Conservation (phyloP, 495 filamentous ascomycete species). For the Xylaria curta region DNA sequence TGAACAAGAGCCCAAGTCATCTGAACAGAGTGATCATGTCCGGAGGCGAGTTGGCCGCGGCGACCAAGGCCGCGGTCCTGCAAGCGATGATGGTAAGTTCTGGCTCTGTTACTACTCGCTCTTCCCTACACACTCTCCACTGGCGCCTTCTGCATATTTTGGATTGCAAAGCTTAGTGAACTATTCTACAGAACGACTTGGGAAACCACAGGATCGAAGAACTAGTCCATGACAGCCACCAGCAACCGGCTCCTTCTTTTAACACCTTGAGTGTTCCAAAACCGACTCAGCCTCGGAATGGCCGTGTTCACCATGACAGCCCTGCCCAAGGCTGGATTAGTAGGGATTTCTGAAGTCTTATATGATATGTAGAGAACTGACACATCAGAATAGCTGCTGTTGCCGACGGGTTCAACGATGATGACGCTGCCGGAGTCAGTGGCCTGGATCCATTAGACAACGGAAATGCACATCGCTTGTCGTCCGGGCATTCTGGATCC, state of each 20-base stretch:
- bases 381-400: constrained; percentile 28
- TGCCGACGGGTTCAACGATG: constrained; percentile 32
- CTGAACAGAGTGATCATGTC: constrained; percentile 14
- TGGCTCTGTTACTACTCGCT: not conserved
- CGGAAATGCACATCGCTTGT: constrained; percentile 36
- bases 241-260: not conserved
- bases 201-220: constrained; percentile 35
- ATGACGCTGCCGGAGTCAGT: constrained; percentile 29
- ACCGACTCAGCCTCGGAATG: not conserved
- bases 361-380: constrained; percentile 14
- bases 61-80: not conserved
- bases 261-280: not conserved
- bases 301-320: not conserved
- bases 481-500: not conserved
- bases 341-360: constrained; percentile 8
- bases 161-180: not conserved
- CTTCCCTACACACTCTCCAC: too few species aligned
- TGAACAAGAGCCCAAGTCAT: not conserved
- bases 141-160: not conserved
- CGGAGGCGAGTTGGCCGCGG: not conserved
- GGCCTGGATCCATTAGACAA: constrained; percentile 31
- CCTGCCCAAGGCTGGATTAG: constrained; percentile 21
- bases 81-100: constrained; percentile 37
- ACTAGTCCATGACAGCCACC: constrained; percentile 14
- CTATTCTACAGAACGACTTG: constrained; percentile 31